Conservation (phyloP, 345 rosid genomes). For the Gossypium longicalyx region DNA sequence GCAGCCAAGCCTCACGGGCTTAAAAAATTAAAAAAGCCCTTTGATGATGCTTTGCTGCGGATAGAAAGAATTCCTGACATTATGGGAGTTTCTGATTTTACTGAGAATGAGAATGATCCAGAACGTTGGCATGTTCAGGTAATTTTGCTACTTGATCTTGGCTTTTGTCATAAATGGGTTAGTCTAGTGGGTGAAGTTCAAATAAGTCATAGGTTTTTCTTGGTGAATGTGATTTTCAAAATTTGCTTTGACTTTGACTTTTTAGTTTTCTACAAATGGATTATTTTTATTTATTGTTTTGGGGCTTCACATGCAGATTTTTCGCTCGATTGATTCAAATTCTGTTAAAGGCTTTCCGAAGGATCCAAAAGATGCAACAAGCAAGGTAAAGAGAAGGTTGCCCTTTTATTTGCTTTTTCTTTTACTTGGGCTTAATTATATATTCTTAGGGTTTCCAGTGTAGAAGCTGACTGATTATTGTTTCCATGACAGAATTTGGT, state of each 20-base stretch:
- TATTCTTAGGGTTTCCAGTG: background rate
- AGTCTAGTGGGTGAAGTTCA: slow-evolving; percentile 1
- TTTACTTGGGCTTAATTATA: background rate
- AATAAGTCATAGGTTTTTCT: slow-evolving; percentile 13
- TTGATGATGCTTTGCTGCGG: slow-evolving; percentile 82
- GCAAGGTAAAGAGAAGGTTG: slow-evolving; percentile 44
- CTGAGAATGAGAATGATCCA: slow-evolving; percentile 40
- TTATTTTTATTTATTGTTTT: slow-evolving; percentile 1
- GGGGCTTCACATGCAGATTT: slow-evolving; percentile 47
- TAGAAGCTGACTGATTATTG: slow-evolving; percentile 21
- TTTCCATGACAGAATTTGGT: slow-evolving; percentile 64
- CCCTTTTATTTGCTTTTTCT: background rate
- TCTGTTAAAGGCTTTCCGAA: slow-evolving; percentile 88
- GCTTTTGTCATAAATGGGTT: slow-evolving; percentile 8
- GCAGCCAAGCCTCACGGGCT: slow-evolving; percentile 78
- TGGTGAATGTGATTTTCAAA: slow-evolving; percentile 2
- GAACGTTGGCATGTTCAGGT: slow-evolving; percentile 98
- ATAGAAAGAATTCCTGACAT: slow-evolving; percentile 80
- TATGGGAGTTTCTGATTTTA: slow-evolving; percentile 55
- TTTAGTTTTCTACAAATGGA: background rate
- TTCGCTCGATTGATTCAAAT: slow-evolving; percentile 91
- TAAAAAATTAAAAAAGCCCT: slow-evolving; percentile 58
- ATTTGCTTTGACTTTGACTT: background rate
- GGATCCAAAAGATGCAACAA: slow-evolving; percentile 76
- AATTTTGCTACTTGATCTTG: slow-evolving; percentile 13